These are phyloP conservation scores for Kwoniella heveanensis DNA, from an alignment of 768 basidiomycete species.

Conservation along the genomic window DNA sequence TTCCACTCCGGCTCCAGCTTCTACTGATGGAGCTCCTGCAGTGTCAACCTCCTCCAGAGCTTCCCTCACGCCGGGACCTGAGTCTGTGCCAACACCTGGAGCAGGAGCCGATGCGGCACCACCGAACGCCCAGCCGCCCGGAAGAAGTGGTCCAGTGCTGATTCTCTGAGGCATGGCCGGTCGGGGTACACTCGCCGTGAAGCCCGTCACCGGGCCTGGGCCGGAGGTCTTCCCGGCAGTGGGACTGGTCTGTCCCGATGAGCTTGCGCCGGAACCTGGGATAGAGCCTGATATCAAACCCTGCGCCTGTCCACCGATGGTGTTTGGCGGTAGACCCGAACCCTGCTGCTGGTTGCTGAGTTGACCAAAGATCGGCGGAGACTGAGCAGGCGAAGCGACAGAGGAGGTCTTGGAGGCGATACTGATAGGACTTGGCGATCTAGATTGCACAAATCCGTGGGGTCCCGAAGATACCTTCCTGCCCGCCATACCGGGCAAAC, in stretches of 20 bases:
- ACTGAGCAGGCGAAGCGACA: conserved; percentile 32
- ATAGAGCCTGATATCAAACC: not conserved
- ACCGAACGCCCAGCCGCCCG: conserved; percentile 42
- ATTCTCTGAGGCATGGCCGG: conserved; percentile 35
- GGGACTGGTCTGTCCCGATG: not conserved
- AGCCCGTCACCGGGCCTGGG: not conserved
- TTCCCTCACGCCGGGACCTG: not conserved
- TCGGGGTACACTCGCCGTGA: conserved; percentile 18
- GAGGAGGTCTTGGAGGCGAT: conserved; percentile 25
- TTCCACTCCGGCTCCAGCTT: not conserved
- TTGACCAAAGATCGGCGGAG: conserved; percentile 43
- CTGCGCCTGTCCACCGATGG: not conserved
- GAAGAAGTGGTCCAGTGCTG: conserved; percentile 46
- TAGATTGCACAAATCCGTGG: conserved; percentile 11
- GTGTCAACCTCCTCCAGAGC: not conserved
- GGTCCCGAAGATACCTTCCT: conserved; percentile 15
- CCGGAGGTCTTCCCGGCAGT: conserved; percentile 7
- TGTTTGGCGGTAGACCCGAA: not conserved
- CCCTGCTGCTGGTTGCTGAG: conserved; percentile 22
- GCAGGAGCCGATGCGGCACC: not conserved
- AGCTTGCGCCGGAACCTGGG: not conserved
- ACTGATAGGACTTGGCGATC: conserved; percentile 42
- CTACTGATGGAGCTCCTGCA: not conserved
- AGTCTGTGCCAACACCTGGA: not conserved
- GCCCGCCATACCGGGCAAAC: conserved; percentile 19